phyloP scores from a whole-genome alignment of 225 moss, liverwort and hornwort genomes.

The Pleurozium schreberi region DNA sequence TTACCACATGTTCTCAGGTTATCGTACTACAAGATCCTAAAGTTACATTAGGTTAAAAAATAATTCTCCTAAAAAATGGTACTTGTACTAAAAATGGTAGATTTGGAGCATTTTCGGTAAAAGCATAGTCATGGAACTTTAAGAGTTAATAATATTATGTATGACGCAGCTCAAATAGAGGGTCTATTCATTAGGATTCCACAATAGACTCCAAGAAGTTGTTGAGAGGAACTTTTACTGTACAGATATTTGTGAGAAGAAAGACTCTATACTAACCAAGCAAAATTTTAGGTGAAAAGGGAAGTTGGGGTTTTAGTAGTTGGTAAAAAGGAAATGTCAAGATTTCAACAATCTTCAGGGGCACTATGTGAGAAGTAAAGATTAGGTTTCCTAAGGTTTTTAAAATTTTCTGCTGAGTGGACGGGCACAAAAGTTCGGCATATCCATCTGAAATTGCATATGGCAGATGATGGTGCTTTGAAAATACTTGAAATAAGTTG shows the following conservation, averaged over 20 bases:
- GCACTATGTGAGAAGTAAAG: fast-evolving
- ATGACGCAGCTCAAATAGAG: no score
- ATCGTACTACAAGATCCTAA: no score
- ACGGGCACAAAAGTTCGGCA: background rate
- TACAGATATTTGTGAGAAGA: background rate
- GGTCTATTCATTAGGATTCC: background rate
- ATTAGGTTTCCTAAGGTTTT: background rate
- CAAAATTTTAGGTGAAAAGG: background rate
- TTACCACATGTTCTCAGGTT: no score
- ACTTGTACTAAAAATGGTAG: no score
- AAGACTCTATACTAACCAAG: background rate
- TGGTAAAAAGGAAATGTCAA: background rate
- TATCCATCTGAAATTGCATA: background rate
- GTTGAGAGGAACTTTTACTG: background rate
- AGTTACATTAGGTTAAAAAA: no score
- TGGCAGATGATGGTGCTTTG: fast-evolving
- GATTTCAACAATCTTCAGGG: background rate
- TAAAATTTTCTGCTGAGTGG: background rate
- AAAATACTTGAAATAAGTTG: background rate
- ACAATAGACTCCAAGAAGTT: background rate
- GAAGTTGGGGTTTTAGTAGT: background rate
- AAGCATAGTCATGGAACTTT: no score
- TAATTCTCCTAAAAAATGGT: no score
- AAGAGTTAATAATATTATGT: no score
- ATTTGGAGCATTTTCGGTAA: no score